These are phyloP conservation scores for Austroboletus sp. DNA, from an alignment of 1,284 basidiomycete genomes.

Conservation along the genomic window DNA sequence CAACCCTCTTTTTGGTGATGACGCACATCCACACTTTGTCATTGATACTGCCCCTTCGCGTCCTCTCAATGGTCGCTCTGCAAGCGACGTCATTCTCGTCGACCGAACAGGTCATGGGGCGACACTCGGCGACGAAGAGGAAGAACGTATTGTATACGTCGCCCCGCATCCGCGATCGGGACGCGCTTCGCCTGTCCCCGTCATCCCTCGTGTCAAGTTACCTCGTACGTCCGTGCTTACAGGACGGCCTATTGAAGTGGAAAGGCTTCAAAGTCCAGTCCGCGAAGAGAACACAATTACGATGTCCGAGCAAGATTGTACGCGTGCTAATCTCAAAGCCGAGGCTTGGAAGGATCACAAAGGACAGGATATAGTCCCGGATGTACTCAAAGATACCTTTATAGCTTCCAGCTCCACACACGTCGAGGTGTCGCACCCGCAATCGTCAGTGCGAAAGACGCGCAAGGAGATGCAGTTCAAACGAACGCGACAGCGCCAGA, in stretches of 20 bases:
- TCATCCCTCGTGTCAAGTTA: conserved; percentile 15
- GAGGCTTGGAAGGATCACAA: background rate
- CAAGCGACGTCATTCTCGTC: conserved; percentile 25
- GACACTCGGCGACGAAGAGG: conserved; percentile 36
- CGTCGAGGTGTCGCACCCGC: too few species aligned
- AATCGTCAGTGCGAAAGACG: conserved; percentile 13
- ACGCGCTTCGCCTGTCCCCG: conserved; percentile 12
- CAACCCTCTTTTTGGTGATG: background rate
- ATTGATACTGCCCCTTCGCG: conserved; percentile 38
- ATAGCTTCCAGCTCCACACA: background rate
- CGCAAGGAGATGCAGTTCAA: conserved; percentile 22
- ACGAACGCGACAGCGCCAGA: conserved; percentile 27
- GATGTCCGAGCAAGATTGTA: background rate
- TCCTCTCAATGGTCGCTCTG: conserved; percentile 12
- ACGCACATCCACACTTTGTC: conserved; percentile 28
- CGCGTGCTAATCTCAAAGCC: background rate
- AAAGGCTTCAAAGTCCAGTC: conserved; percentile 4
- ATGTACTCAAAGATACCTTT: too few species aligned
- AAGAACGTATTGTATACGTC: conserved; percentile 57
- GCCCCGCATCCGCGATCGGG: conserved; percentile 46
- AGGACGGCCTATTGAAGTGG: conserved; percentile 5
- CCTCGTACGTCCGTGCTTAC: conserved; percentile 31
- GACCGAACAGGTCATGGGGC: conserved; percentile 15
- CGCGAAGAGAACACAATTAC: conserved; percentile 3
- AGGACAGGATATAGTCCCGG: background rate